Evolutionary conservation across 768 basidiomycete species (phyloP).

Genomic region (Collybiopsis luxurians): DNA sequence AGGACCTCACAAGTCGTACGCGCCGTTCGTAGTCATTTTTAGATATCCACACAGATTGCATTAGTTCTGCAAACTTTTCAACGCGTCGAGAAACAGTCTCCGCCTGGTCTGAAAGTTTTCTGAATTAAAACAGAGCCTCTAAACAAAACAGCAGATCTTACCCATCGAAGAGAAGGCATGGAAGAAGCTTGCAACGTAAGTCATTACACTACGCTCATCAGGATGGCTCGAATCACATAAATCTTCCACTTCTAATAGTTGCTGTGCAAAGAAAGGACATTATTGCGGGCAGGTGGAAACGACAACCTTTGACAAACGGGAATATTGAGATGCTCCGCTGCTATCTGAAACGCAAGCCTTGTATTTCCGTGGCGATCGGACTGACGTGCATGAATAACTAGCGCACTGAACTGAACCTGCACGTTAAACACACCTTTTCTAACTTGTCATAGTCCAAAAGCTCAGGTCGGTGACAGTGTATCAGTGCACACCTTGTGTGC

Average conservation of each 20-base stretch:
- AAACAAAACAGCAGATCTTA: conserved; percentile 30
- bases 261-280: conserved; percentile 42
- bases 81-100: conserved; percentile 93
- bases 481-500: conserved; percentile 85
- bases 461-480: conserved; percentile 97
- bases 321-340: conserved; percentile 85
- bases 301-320: conserved; percentile 49
- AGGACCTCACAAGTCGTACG: conserved; percentile 56
- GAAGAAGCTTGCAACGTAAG: conserved; percentile 96
- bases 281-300: not conserved
- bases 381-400: conserved; percentile 32
- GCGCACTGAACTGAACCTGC: not conserved
- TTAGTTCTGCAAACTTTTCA: conserved; percentile 93
- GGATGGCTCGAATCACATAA: conserved; percentile 84
- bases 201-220: conserved; percentile 97
- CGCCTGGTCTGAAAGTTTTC: conserved; percentile 72
- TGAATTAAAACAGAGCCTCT: conserved; percentile 8
- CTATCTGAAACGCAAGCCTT: conserved; percentile 81
- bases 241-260: conserved; percentile 95
- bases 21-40: conserved; percentile 93
- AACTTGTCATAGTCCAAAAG: conserved; percentile 85
- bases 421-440: conserved; percentile 59
- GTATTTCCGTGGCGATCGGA: conserved; percentile 81
- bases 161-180: conserved; percentile 98
- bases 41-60: conserved; percentile 88